These are phyloP conservation scores for Murraya koenigii DNA, from an alignment of 345 rosid species.

Conservation along the genomic window DNA sequence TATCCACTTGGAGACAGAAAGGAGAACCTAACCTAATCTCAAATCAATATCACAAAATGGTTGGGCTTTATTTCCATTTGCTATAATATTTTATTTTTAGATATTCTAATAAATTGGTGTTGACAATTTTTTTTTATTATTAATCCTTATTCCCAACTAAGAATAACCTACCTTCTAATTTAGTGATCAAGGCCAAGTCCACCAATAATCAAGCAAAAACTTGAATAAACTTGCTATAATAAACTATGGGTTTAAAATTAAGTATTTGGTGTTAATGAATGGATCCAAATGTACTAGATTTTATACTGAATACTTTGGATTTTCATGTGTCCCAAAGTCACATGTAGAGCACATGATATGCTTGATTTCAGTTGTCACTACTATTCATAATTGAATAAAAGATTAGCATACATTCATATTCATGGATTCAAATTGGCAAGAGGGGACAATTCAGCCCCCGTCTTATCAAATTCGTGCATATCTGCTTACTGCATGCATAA, in stretches of 20 bases:
- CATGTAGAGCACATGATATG: conserved; percentile 32
- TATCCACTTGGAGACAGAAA: conserved; percentile 5
- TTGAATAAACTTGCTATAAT: not conserved
- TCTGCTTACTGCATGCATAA: not conserved
- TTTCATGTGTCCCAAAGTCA: conserved; percentile 27
- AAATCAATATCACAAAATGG: not conserved
- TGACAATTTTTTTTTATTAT: not conserved
- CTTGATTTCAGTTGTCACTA: conserved; percentile 18
- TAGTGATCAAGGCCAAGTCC: conserved; percentile 3
- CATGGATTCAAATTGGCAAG: not conserved
- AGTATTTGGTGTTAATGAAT: not conserved
- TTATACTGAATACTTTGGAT: conserved; percentile 6
- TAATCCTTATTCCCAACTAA: not conserved
- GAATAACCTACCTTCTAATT: not conserved
- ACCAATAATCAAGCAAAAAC: not conserved
- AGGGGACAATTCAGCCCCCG: conserved; percentile 15
- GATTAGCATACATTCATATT: not conserved
- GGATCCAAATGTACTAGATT: conserved; percentile 10
- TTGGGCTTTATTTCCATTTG: not conserved
- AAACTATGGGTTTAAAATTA: not conserved
- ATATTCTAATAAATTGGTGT: not conserved
- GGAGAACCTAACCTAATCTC: conserved; percentile 20
- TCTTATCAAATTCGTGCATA: not conserved
- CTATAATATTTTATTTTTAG: not conserved
- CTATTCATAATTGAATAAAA: conserved; percentile 4